These are phyloP conservation scores for Aspergillus avenaceus DNA, from an alignment of 495 filamentous ascomycete species.

Conservation along the genomic window DNA sequence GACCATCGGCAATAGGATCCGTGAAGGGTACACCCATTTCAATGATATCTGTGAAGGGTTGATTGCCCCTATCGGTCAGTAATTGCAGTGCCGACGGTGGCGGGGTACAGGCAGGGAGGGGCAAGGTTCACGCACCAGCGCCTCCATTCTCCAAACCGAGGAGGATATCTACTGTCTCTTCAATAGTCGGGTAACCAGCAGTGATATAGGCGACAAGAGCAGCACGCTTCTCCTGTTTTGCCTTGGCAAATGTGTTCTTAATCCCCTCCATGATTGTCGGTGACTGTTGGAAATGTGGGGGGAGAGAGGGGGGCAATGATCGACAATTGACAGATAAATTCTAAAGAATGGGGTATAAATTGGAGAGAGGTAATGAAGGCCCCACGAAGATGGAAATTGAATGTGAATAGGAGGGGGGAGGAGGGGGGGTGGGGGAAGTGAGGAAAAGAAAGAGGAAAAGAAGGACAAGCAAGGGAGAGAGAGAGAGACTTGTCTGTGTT, in stretches of 20 bases:
- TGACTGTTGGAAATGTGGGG: conserved; percentile 15
- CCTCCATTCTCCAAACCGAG: conserved; percentile 90
- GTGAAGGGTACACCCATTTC: conserved; percentile 83
- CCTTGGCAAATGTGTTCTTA: conserved; percentile 81
- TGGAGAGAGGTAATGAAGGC: background rate
- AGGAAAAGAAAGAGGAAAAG: conserved; percentile 4
- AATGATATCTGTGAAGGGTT: conserved; percentile 32
- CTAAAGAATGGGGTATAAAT: background rate
- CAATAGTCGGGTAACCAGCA: conserved; percentile 83
- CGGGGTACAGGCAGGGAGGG: background rate
- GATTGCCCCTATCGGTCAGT: background rate
- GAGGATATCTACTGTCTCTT: conserved; percentile 77
- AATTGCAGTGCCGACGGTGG: background rate
- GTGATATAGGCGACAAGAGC: conserved; percentile 96
- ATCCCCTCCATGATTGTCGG: conserved; percentile 65
- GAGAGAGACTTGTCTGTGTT: too few species aligned
- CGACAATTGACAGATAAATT: background rate
- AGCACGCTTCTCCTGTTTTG: conserved; percentile 62
- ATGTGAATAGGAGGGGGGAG: background rate
- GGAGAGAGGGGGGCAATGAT: conserved; percentile 8
- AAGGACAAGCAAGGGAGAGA: background rate
- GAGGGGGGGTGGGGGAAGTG: background rate
- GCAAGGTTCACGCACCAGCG: conserved; percentile 59
- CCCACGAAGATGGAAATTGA: background rate
- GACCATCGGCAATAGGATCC: conserved; percentile 94